Evolutionary conservation across 2,329 filamentous ascomycete species (phyloP), one percentile per base, ranked within the genome.

Genomic region (Teratosphaeria nubilosa): DNA sequence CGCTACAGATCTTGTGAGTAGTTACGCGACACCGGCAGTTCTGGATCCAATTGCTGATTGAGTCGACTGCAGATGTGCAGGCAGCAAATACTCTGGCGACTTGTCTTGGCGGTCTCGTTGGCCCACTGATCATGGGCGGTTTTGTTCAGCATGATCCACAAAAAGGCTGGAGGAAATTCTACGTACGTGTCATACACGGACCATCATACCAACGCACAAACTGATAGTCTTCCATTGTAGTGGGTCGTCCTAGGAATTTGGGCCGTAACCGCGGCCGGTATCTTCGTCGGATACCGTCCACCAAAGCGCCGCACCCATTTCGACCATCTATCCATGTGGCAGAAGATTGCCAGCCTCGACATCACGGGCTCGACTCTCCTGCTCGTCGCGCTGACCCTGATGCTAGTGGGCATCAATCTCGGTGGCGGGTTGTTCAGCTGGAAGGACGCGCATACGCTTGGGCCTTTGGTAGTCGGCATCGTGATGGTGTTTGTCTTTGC

Each of bases 341-440:
- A 59, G 34, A 64, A 62, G 51, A 32, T 65, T 7, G 20, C 37
- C 6, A 20, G 53, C 22, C 59, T 66, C 14, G 64, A 66, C 50
- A 58, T 62, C 24, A 48, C 58, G 37, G 64, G 64, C 11, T 56
- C 59, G 16, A 55, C 34, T 14, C 55, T 66, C 9, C 59, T 65
- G 0, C 60, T 58, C 6, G 34, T 62, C n/a, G 64, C 62, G 5
- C 45, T 66, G 22, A 58, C 62, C 3, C 55, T 65, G n/a, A 61
- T 66, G 45, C 55, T 65, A 6, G 41, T 57, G 24, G 72, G 68
- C 30, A 59, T 73, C 31, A 69, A 65, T 50, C 67, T 71, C 63
- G 70, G 70, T 7, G 69, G 70, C 11, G 62, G 62, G 1, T 58
- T 62, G 10, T 72, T 72, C 60, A 66, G 67, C 1, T 74, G 72